These are phyloP conservation scores for Epichloe scottii DNA, from an alignment of 2,329 filamentous ascomycete species.

Conservation along the genomic window DNA sequence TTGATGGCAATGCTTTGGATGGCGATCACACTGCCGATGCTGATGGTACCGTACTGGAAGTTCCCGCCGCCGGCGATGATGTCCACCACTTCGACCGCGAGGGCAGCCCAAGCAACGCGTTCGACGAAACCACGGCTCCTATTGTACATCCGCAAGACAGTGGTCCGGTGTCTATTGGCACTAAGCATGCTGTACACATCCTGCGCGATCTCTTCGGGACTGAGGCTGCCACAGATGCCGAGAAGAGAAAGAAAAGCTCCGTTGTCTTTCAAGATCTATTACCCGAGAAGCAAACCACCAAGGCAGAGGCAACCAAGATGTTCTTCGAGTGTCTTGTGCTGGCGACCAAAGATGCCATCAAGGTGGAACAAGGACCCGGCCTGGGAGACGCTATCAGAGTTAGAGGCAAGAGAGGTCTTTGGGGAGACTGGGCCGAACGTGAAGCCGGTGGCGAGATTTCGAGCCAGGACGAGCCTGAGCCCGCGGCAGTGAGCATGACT, in stretches of 20 bases:
- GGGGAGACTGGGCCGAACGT: conserved; percentile 89
- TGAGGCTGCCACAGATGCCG: conserved; percentile 54
- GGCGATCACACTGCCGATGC: conserved; percentile 40
- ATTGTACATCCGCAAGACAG: conserved; percentile 71
- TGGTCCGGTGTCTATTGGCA: conserved; percentile 78
- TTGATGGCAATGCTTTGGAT: conserved; percentile 33
- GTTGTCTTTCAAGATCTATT: conserved; percentile 88
- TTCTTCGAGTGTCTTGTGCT: conserved; percentile 96
- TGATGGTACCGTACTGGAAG: conserved; percentile 52
- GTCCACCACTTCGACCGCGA: conserved; percentile 33
- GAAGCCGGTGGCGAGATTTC: conserved; percentile 53
- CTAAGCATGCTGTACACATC: conserved; percentile 90
- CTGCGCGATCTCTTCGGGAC: conserved; percentile 77
- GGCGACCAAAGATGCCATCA: conserved; percentile 95
- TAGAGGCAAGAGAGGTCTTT: conserved; percentile 85
- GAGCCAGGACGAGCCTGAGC: conserved; percentile 32
- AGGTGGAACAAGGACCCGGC: conserved; percentile 73
- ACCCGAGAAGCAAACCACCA: conserved; percentile 67
- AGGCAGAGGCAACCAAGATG: conserved; percentile 95
- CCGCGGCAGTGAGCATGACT: conserved; percentile 17
- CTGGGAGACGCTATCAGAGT: conserved; percentile 75
- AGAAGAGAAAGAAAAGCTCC: conserved; percentile 60
- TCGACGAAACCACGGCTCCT: conserved; percentile 68
- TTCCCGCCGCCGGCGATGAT: conserved; percentile 38
- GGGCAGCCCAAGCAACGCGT: conserved; percentile 42